Conservation (phyloP, 1,139 yeast species). For the Kodamaea plutei region DNA sequence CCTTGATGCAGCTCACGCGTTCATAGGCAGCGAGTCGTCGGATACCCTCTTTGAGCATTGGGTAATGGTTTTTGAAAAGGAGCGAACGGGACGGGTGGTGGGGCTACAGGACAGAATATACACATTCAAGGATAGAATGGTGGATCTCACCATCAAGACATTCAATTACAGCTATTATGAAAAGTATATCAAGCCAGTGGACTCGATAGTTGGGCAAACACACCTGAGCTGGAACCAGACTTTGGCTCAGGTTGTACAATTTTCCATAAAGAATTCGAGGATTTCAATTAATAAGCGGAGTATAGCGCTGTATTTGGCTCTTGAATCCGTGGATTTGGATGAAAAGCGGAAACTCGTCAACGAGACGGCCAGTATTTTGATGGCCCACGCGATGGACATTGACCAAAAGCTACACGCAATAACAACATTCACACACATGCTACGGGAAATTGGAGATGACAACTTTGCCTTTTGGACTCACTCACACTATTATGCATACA, state of each 20-base stretch:
- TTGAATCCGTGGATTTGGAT: conserved; percentile 9
- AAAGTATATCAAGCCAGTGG: conserved; percentile 16
- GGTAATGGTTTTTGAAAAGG: conserved; percentile 13
- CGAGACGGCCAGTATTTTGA: conserved; percentile 18
- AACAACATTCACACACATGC: conserved; percentile 17
- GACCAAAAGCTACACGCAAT: conserved; percentile 14
- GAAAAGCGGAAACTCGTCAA: conserved; percentile 19
- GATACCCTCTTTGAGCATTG: conserved; percentile 21
- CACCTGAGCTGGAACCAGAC: conserved; percentile 1
- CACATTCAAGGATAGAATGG: conserved; percentile 16
- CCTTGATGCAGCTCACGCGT: conserved; percentile 18
- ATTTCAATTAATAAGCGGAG: conserved; percentile 12
- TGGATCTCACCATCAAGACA: conserved; percentile 20
- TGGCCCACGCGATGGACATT: conserved; percentile 12
- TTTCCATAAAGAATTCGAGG: conserved; percentile 9
- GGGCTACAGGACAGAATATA: conserved; percentile 16
- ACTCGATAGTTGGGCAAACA: not conserved
- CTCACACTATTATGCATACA: conserved; percentile 18
- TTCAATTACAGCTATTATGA: conserved; percentile 19
- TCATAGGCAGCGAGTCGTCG: conserved; percentile 12
- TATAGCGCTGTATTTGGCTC: conserved; percentile 15
- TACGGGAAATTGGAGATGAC: conserved; percentile 17
- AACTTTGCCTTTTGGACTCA: conserved; percentile 16
- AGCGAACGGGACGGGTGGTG: conserved; percentile 4
- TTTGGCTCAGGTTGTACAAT: not conserved